Evolutionary conservation across 176 grass and related monocot genomes (phyloP), one percentile per base, ranked within the genome.

Genomic region (Carex cristatella): DNA sequence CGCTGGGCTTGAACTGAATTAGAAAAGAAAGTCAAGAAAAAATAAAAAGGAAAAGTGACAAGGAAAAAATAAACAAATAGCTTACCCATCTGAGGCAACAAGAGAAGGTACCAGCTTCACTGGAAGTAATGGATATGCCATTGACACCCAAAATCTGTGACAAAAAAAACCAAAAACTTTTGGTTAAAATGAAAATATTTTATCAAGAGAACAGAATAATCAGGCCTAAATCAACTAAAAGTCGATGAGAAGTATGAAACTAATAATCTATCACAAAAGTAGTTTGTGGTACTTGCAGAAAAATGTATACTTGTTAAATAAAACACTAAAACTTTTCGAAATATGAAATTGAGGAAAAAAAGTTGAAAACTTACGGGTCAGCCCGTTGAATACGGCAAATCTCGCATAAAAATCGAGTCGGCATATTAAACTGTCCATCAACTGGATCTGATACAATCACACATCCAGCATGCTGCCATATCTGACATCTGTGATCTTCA

Each of bases 401-500:
- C 93, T 95, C 95, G 86, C 95, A 98, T 85, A 93, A 93, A 83
- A 95, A 98, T 48, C 65, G 75, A 40, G 79, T 69, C 31, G 91
- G 91, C 70, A 92, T 71, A 59, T 98, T 88, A 88, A 90, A 86
- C 42, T 73, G 61, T 84, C 44, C 76, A 88, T 86, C 81, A 77
- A 94, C 89, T 5, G 42, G 85, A 69, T 98, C 93, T 83, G 88
- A 85, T 84, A 98, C 88, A 44, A 98, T 86, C 81, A 98, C 95
- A 83, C 95, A 98, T 69, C 55, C 87, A 79, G 90, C 81, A 81
- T 98, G 95, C 64, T 95, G 93, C 92, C 86, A 90, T 30, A 95
- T 85, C 82, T 62, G 83, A 85, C 95, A 98, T 69, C 10, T 75
- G 46, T 49, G 73, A 77, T 95, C 93, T 68, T 95, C 93, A 85